Percentiles rank a stretch among this genome's conserved stretches.
Evolutionary conservation across 805 yeast species (phyloP).

Genomic region (Brettanomyces bruxellensis): DNA sequence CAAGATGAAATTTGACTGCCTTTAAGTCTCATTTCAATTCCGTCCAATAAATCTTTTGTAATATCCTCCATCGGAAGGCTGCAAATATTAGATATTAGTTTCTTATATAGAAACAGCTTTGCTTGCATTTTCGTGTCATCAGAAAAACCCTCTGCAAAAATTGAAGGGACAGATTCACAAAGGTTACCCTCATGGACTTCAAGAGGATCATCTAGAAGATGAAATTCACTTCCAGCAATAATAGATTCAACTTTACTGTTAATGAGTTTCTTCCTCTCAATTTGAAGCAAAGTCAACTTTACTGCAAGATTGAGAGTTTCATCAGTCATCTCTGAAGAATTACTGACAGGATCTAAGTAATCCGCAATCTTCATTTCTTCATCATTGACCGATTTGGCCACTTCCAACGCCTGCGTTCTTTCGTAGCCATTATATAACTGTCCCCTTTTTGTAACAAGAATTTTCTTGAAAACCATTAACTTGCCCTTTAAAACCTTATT

Average conservation of each 20-base stretch:
- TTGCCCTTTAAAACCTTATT: background rate
- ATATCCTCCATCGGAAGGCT: conserved; percentile 74
- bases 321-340: conserved; percentile 1
- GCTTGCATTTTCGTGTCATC: conserved; percentile 12
- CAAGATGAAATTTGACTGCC: conserved; percentile 3
- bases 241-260: conserved; percentile 5
- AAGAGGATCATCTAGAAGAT: conserved; percentile 1
- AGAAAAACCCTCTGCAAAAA: conserved; percentile 7
- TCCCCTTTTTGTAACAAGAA: background rate
- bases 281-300: conserved; percentile 32
- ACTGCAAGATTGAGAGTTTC: conserved; percentile 23
- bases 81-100: conserved; percentile 66
- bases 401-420: conserved; percentile 52
- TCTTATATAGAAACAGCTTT: conserved; percentile 51
- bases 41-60: conserved; percentile 68
- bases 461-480: background rate
- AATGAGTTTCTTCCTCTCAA: conserved; percentile 29
- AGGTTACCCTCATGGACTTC: conserved; percentile 2
- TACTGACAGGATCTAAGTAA: background rate
- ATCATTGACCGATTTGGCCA: conserved; percentile 49
- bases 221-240: conserved; percentile 7
- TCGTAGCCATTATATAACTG: conserved; percentile 25
- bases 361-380: conserved; percentile 30
- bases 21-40: conserved; percentile 45
- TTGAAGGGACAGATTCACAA: conserved; percentile 3